A percentile compares a stretch with the other conserved stretches of the same genome.
phyloP scores from a whole-genome alignment of 2,329 filamentous ascomycete genomes.

The Cytospora leucostoma region DNA sequence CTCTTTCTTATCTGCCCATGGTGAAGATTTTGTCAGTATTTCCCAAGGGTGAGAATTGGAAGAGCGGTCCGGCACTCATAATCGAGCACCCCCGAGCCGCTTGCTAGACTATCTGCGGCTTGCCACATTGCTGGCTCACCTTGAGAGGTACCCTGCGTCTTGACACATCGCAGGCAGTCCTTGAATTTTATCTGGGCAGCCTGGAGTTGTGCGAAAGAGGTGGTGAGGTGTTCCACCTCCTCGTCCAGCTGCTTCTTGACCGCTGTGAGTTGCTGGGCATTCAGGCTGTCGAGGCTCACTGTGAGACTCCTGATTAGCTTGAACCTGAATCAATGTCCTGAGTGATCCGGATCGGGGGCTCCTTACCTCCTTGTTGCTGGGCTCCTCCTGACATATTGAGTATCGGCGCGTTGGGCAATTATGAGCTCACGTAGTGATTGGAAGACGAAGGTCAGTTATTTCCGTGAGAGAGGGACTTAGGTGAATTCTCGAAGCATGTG shows the following conservation, averaged over 20 bases:
- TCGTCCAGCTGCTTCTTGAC: constrained; percentile 96
- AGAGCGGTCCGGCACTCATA: not conserved
- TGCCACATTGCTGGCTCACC: constrained; percentile 34
- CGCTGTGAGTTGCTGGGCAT: constrained; percentile 79
- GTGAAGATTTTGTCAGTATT: not conserved
- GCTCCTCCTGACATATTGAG: constrained; percentile 28
- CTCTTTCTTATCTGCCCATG: constrained; percentile 45
- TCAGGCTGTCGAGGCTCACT: constrained; percentile 73
- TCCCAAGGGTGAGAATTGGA: not conserved
- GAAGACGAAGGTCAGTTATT: not conserved
- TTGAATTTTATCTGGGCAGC: constrained; percentile 88
- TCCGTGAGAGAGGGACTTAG: constrained; percentile 1
- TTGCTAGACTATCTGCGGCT: constrained; percentile 19
- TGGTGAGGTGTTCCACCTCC: constrained; percentile 91
- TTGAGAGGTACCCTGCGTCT: constrained; percentile 38
- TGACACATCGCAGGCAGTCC: constrained; percentile 82
- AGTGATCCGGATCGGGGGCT: not conserved
- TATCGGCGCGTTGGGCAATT: constrained; percentile 10
- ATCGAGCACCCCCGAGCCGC: not conserved
- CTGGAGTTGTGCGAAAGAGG: constrained; percentile 86
- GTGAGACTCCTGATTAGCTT: constrained; percentile 8
- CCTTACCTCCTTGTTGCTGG: constrained; percentile 27
- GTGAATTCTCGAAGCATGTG: not conserved
- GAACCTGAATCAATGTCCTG: not conserved
- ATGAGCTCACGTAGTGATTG: not conserved